Base-by-base conservation (phyloP, 2,329 filamentous ascomycete species). In the Scedosporium aurantiacum region DNA sequence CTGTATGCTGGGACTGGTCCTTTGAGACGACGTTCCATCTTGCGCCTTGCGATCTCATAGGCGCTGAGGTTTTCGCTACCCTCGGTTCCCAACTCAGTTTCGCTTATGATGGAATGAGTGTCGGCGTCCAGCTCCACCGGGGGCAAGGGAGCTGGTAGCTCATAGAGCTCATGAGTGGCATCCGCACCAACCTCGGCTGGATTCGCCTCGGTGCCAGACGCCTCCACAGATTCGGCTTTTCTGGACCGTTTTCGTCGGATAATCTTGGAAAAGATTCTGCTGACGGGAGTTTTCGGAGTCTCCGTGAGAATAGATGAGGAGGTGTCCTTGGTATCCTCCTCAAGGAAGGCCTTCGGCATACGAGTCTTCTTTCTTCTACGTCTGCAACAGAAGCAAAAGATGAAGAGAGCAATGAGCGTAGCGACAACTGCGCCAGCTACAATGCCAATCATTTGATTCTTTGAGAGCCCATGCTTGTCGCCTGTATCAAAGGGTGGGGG, bases 71-170 rank as follows among this genome's bases (percentile, higher is more conserved):
- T 70, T 2, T 74, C 70, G 0, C 73, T 71, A 37, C 74, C 73
- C 25, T 76, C 73, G 0, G 73, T 75, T 1, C 74, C 74, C 5
- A 78, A 64, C 45, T 78, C 74, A 0, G 74, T 75, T 1, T 75
- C 75, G 12, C 72, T 73, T 14, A 74, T 68, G 52, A 71, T 68
- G 4, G 71, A 75, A 56, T 69, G 68, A 8, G 69, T 71, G 57
- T 77, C 72, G 21, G 74, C 76, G 52, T 82, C 78, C 50, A 84
- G 71, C 66, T 84, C 82, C 4, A 74, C 76, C 0, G 79, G 80
- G 2, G 72, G 70, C 0, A 72, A 64, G 0, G 76, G 76, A 4
- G 74, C 79, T 1, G 80, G 74, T 67, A 83, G 67, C 65, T 83
- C 81, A 62, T 80, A 82, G 2, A 81, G 75, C 63, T 81, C 76